Percentiles rank a stretch among this genome's conserved stretches.
phyloP scores from a whole-genome alignment of 169 alveolate genomes.

The Pseudocohnilembus persalinus region DNA sequence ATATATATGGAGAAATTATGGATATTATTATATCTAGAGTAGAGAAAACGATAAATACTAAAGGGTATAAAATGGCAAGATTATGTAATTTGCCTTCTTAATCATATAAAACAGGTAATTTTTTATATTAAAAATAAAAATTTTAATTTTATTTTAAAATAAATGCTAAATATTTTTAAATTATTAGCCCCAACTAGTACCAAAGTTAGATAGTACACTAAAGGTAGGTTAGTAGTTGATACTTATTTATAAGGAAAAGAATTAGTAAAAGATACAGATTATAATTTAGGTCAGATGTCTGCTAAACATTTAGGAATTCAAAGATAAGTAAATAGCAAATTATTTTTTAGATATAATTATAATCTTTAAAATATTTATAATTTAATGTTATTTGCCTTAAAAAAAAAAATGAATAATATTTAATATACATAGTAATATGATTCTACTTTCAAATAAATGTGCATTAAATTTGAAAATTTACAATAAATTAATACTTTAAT shows the following conservation, averaged over 20 bases:
- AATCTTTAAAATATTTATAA: too few relatives aligned
- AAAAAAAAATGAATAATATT: too few relatives aligned
- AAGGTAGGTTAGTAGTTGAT: slow-evolving; percentile 85
- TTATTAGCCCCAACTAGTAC: slow-evolving; percentile 35
- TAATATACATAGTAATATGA: too few relatives aligned
- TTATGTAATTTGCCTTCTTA: slow-evolving; percentile 61
- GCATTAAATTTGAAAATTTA: slow-evolving; percentile 34
- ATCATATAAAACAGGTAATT: slow-evolving; percentile 51
- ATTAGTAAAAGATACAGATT: slow-evolving; percentile 72
- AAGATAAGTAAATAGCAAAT: slow-evolving; percentile 50
- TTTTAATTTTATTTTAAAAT: too few relatives aligned
- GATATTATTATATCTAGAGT: slow-evolving; percentile 70
- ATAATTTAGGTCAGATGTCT: slow-evolving; percentile 65
- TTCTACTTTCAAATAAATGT: not conserved
- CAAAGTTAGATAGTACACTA: slow-evolving; percentile 53
- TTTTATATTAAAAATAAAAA: slow-evolving; percentile 15
- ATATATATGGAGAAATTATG: slow-evolving; percentile 62
- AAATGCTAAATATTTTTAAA: too few relatives aligned
- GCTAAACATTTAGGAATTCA: slow-evolving; percentile 53
- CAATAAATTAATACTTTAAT: slow-evolving; percentile 49
- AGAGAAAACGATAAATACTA: slow-evolving; percentile 47
- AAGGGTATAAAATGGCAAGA: slow-evolving; percentile 59
- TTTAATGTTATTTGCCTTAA: too few relatives aligned
- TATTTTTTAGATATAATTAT: not conserved
- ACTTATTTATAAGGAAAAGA: slow-evolving; percentile 75